Evolutionary conservation across 371 early-diverging fungal genomes (phyloP), one percentile per base, ranked within the genome.

Genomic region (Rhizopus delemar): DNA sequence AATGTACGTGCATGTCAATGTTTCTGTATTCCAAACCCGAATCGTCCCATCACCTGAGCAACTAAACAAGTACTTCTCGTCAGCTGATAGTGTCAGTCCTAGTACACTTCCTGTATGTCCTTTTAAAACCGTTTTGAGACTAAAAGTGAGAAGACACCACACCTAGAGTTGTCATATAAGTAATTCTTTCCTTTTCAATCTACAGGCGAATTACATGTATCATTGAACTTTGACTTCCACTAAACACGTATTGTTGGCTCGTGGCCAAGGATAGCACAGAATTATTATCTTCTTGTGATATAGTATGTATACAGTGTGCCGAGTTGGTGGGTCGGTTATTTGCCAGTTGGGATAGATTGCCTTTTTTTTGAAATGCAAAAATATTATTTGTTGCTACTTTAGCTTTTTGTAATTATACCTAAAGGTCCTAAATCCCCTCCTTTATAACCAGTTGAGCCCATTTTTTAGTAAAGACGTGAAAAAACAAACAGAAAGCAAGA

Each of bases 51-150:
- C 51, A 8, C 60, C 89, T 34, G 90, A 89, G 28, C 85, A 89
- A 63, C 90, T 89, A 56, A 86, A 90, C 33, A 92, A 64, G 66
- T 80, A 77, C 45, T 71, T 68, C 50, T 80, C 75, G 50, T 78
- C 82, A 2, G 60, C 64, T 7, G 86, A 85, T 12, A 91, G 55
- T 6, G 77, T 77, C 49, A 92, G 62, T 1, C 85, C 77, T 36
- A 90, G 75, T 32, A 91, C 86, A 43, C 87, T 85, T 15, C 90
- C 88, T 5, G 78, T 67, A 58, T 92, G 93, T 0, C 89, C 93
- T 51, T 73, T 69, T 11, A 90, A 77, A 15, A 77, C 75, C 1
- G 73, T 77, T 7, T 78, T 73, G 15, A 86, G 77, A 13, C 81
- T 80, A 62, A 83, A 91, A 3, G 84, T 86, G 46, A 77, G 75